Evolutionary conservation across 805 yeast genomes (phyloP).

Genomic region (Cephaloascus albidus): DNA sequence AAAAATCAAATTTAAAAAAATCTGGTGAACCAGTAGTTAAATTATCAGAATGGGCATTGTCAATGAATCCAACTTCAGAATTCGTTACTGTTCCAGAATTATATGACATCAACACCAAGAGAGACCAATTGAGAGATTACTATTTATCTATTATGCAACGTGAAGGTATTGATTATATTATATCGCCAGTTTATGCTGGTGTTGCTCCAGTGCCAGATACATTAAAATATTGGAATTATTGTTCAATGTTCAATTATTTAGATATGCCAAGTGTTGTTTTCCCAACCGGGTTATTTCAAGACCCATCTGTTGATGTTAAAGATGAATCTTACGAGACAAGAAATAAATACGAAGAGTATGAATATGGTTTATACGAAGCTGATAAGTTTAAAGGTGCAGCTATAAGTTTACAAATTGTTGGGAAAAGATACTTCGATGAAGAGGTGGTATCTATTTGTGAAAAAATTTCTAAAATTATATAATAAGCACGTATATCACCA

Average conservation of each 20-base stretch:
- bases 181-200: conserved; percentile 29
- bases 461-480: too few species aligned
- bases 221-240: conserved; percentile 34
- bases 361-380: conserved; percentile 36
- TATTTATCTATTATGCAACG: conserved; percentile 23
- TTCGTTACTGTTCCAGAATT: conserved; percentile 21
- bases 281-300: conserved; percentile 34
- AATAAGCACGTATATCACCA: too few species aligned
- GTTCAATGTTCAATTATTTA: conserved; percentile 29
- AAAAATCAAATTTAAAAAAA: conserved; percentile 18
- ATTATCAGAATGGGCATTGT: conserved; percentile 31
- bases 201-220: conserved; percentile 31
- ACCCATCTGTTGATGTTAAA: conserved; percentile 29
- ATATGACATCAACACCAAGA: conserved; percentile 21
- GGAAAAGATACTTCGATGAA: conserved; percentile 48
- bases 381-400: conserved; percentile 43
- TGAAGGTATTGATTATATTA: conserved; percentile 27
- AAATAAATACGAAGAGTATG: conserved; percentile 37
- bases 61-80: conserved; percentile 20
- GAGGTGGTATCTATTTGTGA: conserved; percentile 42
- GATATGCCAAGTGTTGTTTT: conserved; percentile 31
- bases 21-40: conserved; percentile 33
- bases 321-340: conserved; percentile 18
- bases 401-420: conserved; percentile 41
- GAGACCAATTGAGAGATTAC: conserved; percentile 27